Base-by-base conservation (phyloP, 1,284 basidiomycete species). In the Austropuccinia psidii region DNA sequence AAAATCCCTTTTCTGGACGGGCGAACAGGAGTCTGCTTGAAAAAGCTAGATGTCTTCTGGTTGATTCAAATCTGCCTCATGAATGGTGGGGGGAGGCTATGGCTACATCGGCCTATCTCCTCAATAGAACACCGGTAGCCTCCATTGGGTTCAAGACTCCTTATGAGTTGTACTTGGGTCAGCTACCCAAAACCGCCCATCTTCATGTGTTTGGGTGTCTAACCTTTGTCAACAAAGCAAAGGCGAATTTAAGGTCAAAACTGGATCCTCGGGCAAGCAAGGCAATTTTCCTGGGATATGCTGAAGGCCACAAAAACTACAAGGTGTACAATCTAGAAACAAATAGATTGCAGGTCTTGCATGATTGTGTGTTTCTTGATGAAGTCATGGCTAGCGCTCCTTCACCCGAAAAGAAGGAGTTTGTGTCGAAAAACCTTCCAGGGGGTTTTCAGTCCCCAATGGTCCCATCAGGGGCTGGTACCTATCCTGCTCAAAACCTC, bases 21-120 rank as follows among this genome's bases (percentile, higher is more conserved):
- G 62, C 43, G 8, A 69, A 69, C 33, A 1, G 39, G 6, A 69
- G 52, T 0, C 57, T 54, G 1, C 35, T 52, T 13, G 39, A 60
- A 39, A 39, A 49, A 24, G 37, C 67, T 24, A 17, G 54, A 4
- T 15, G 24, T 24, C 31, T 69, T 9, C 39, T 69, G 1, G 9
- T 33, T 0, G 43, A 54, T 4, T 11, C n/a, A 3, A 27, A 41
- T 13, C 11, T 69, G 0, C n/a, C 49, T 1, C 47, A 39, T 15
- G 5, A 1, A 1, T 55, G 37, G 35, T 69, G 52, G 67, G 67
- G 67, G 5, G 67, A 69, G 2, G 54, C 67, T 13, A 39, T 69
- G 0, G 11, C 52, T 1, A 69, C 67, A 0, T 8, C 39, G 0
- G 54, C 41, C 6, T 69, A 58, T 21, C 39, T 69, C 7, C 37